Percentiles rank a stretch among this genome's conserved stretches.
These are phyloP conservation scores for Fusarium albidum DNA, from an alignment of 2,329 filamentous ascomycete species.

Conservation along the genomic window DNA sequence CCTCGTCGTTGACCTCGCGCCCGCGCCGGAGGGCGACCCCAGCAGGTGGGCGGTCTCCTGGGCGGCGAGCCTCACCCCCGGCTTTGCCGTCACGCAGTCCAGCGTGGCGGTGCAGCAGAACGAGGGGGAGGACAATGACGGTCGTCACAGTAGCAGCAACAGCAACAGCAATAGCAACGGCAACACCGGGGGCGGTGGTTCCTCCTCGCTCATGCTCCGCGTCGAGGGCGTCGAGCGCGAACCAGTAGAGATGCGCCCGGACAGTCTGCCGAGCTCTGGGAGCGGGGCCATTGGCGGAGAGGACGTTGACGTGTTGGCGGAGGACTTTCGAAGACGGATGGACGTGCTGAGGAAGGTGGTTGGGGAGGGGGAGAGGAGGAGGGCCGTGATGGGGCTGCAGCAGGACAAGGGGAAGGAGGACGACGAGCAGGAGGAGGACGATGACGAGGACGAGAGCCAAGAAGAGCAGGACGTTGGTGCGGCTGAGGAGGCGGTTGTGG, in stretches of 20 bases:
- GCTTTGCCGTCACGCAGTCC: constrained; percentile 70
- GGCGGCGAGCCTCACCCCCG: constrained; percentile 75
- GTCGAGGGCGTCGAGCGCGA: constrained; percentile 51
- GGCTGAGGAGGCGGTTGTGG: constrained; percentile 29
- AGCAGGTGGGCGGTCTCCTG: constrained; percentile 65
- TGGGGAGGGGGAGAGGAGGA: constrained; percentile 57
- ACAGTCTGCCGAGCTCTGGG: constrained; percentile 41
- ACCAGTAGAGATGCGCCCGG: constrained; percentile 40
- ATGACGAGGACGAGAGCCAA: constrained; percentile 12
- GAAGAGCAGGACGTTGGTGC: constrained; percentile 17
- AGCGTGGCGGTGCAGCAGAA: constrained; percentile 54
- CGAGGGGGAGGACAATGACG: constrained; percentile 42
- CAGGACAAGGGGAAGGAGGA: constrained; percentile 21
- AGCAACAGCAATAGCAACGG: too few species aligned
- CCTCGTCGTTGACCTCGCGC: constrained; percentile 62
- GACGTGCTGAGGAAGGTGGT: constrained; percentile 61
- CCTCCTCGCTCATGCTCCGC: constrained; percentile 46
- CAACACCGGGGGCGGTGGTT: constrained; percentile 41
- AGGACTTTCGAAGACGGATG: constrained; percentile 68
- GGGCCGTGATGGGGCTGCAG: constrained; percentile 41
- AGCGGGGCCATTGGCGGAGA: constrained; percentile 49
- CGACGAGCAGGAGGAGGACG: constrained; percentile 8
- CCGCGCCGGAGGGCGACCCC: constrained; percentile 48
- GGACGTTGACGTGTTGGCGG: constrained; percentile 60
- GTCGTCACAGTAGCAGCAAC: too few species aligned